Evolutionary conservation across 2,329 filamentous ascomycete species (phyloP), one percentile per base, ranked within the genome.

Genomic region (Thermothelomyces thermophilus): DNA sequence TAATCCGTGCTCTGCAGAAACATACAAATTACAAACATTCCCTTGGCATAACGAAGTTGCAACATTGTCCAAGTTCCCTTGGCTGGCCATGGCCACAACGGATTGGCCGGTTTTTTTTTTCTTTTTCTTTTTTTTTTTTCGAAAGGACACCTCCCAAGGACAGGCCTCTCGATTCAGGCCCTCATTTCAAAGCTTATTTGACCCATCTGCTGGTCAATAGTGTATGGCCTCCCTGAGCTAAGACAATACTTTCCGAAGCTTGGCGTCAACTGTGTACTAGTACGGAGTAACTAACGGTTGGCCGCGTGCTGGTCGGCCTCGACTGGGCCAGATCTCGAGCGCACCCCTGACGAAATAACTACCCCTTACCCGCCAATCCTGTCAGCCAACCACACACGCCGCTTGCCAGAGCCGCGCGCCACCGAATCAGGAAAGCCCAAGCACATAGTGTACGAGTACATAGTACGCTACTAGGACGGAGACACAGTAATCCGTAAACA

Each of bases 371-470:
- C 40, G 33, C 16, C 36, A 20, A 47, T 31, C 51, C 52, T 58
- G 55, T 41, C 43, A 46, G 41, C 49, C 52, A 51, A 54, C 46
- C 49, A 47, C 48, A 30, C 43, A 13, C 24, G 48, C 48, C 48
- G 39, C 51, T 52, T 20, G 14, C 41, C 30, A 42, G 54, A 59
- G 53, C 57, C 57, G 57, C 57, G 57, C 57, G 56, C 56, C 53
- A 54, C 46, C 50, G 40, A 40, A 31, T 35, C 37, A 22, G 39
- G 33, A 35, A 35, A n/a, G n/a, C n/a, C n/a, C n/a, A n/a, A n/a
- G n/a, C n/a, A n/a, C n/a, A n/a, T n/a, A n/a, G n/a, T n/a, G n/a
- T n/a, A n/a, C n/a, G n/a, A n/a, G n/a, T n/a, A n/a, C n/a, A n/a
- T n/a, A n/a, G n/a, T n/a, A n/a, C n/a, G n/a, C n/a, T n/a, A n/a